phyloP scores from a whole-genome alignment of 2,329 filamentous ascomycete species.

The Allantophomopsis lycopodina region DNA sequence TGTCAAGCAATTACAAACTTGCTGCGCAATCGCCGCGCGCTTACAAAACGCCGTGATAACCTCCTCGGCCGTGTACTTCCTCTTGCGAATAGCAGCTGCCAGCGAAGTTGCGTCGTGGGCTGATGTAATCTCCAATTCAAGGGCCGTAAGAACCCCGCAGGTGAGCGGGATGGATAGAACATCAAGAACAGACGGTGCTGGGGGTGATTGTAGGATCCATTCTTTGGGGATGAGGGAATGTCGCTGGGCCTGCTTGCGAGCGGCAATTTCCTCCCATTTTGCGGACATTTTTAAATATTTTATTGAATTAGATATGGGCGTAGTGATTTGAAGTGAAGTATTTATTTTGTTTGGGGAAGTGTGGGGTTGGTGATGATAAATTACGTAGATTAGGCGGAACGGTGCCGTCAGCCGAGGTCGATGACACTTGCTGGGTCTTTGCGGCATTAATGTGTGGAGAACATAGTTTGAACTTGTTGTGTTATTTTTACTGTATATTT shows the following conservation, averaged over 20 bases:
- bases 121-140: conserved; percentile 15
- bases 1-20: conserved; percentile 28
- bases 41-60: conserved; percentile 34
- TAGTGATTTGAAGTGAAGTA: neutral
- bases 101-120: conserved; percentile 15
- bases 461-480: too few species aligned
- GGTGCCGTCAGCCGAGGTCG: too few species aligned
- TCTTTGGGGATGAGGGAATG: conserved; percentile 12
- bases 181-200: conserved; percentile 7
- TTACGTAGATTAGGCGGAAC: too few species aligned
- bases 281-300: neutral
- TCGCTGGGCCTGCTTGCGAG: conserved; percentile 13
- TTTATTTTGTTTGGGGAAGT: too few species aligned
- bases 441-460: too few species aligned
- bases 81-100: conserved; percentile 7
- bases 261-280: conserved; percentile 7
- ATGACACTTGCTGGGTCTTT: too few species aligned
- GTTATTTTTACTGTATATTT: too few species aligned
- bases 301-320: neutral
- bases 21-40: conserved; percentile 32
- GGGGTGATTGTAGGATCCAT: conserved; percentile 12
- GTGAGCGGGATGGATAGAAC: conserved; percentile 10
- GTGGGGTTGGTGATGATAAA: too few species aligned
- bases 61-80: conserved; percentile 16
- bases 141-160: conserved; percentile 10